phyloP scores from a whole-genome alignment of 2,329 filamentous ascomycete genomes.

The Stemphylium vesicarium region DNA sequence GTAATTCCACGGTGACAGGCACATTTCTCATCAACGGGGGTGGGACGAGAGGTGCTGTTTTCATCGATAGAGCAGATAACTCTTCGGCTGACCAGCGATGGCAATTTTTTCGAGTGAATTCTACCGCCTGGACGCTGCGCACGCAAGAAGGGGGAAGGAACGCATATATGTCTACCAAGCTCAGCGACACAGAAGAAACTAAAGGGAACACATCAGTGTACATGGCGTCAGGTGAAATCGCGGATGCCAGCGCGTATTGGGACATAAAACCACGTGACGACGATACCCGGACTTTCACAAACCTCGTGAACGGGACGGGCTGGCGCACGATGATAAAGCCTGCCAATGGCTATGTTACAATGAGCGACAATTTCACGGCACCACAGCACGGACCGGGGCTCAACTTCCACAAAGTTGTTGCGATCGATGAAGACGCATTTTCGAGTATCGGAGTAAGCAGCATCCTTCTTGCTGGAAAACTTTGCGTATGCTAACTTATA shows the following conservation, averaged over 20 bases:
- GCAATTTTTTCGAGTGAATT: conserved; percentile 29
- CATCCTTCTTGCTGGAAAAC: neutral
- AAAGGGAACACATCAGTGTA: conserved; percentile 24
- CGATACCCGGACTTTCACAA: conserved; percentile 26
- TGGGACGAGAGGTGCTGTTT: too few species aligned
- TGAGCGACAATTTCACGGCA: conserved; percentile 23
- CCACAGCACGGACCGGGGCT: conserved; percentile 21
- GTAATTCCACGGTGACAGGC: too few species aligned
- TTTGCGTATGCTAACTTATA: neutral
- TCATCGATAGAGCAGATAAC: too few species aligned
- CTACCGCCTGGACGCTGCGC: conserved; percentile 23
- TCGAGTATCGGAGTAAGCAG: neutral
- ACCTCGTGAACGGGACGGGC: conserved; percentile 3
- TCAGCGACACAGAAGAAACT: conserved; percentile 10
- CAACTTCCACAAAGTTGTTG: conserved; percentile 14
- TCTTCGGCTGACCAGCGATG: conserved; percentile 2
- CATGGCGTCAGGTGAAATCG: conserved; percentile 15
- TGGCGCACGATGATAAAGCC: conserved; percentile 12
- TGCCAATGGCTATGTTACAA: conserved; percentile 20
- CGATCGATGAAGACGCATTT: conserved; percentile 10
- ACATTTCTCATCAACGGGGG: neutral
- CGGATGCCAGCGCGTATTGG: conserved; percentile 31
- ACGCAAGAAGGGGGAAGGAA: conserved; percentile 14
- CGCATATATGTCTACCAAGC: conserved; percentile 24
- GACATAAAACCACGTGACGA: conserved; percentile 28